These are phyloP conservation scores for Dicorynia guianensis DNA, from an alignment of 306 rosid genomes.

Conservation along the genomic window DNA sequence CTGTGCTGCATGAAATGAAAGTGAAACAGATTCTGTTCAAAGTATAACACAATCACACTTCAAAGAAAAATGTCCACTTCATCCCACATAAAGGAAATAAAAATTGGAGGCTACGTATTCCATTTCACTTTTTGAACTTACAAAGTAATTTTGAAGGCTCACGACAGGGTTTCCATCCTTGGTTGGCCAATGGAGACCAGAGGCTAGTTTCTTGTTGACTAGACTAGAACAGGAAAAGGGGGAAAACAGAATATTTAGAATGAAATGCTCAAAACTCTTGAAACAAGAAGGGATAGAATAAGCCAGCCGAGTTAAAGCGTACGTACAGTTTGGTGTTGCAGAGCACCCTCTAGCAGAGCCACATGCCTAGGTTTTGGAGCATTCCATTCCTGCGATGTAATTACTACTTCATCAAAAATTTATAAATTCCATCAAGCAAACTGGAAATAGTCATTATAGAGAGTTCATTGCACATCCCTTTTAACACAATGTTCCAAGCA, in stretches of 20 bases:
- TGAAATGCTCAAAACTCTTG: constrained; percentile 1
- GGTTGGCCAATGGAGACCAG: constrained; percentile 75
- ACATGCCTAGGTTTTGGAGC: constrained; percentile 85
- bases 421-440: neutral
- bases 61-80: constrained; percentile 7
- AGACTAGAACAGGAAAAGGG: constrained; percentile 34
- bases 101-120: neutral
- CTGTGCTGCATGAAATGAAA: constrained; percentile 60
- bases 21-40: constrained; percentile 9
- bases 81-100: constrained; percentile 9
- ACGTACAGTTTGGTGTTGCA: constrained; percentile 67
- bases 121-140: constrained; percentile 48
- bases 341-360: constrained; percentile 71
- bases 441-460: neutral
- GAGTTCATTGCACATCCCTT: neutral
- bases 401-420: neutral
- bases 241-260: neutral
- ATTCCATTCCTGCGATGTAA: constrained; percentile 77
- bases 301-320: constrained; percentile 15
- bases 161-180: constrained; percentile 81
- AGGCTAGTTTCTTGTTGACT: constrained; percentile 61
- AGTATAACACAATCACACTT: constrained; percentile 12
- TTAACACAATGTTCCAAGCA: neutral
- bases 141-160: constrained; percentile 58
- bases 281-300: constrained; percentile 22